phyloP scores from a whole-genome alignment of 2,329 filamentous ascomycete genomes.

The Trichoderma harzianum region DNA sequence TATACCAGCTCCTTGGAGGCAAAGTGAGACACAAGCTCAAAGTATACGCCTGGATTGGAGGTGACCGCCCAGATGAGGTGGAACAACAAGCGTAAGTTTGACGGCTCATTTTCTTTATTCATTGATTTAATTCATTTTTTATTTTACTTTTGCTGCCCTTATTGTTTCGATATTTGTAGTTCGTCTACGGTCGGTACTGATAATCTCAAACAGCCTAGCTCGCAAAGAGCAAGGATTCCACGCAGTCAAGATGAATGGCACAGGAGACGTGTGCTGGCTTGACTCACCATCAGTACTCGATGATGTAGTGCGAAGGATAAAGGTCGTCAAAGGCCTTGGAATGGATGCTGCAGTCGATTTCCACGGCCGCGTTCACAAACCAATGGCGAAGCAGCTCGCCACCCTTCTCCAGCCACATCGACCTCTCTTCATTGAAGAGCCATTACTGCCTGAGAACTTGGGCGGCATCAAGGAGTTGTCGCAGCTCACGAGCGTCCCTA shows the following conservation, averaged over 20 bases:
- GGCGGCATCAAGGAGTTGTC: conserved; percentile 48
- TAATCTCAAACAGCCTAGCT: conserved; percentile 41
- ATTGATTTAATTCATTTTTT: neutral
- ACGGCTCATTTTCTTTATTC: neutral
- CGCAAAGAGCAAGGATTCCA: conserved; percentile 61
- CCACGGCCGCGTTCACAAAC: conserved; percentile 71
- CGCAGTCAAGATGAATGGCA: conserved; percentile 76
- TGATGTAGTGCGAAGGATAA: conserved; percentile 62
- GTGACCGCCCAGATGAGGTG: conserved; percentile 66
- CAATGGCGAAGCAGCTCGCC: conserved; percentile 77
- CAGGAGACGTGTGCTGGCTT: conserved; percentile 71
- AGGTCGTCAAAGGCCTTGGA: conserved; percentile 64
- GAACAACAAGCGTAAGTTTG: conserved; percentile 54
- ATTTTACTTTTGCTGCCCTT: neutral
- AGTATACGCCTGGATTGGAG: conserved; percentile 78
- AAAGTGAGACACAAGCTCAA: conserved; percentile 67
- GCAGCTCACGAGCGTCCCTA: conserved; percentile 56
- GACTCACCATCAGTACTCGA: conserved; percentile 66
- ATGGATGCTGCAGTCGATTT: conserved; percentile 75
- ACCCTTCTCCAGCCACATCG: conserved; percentile 62
- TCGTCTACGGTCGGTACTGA: neutral
- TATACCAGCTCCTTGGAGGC: conserved; percentile 71
- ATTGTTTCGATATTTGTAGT: neutral
- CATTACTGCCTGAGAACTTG: conserved; percentile 64
- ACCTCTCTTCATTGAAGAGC: conserved; percentile 75